Base-by-base conservation (phyloP, 805 yeast species). In the Hanseniaspora pseudoguilliermondii region DNA sequence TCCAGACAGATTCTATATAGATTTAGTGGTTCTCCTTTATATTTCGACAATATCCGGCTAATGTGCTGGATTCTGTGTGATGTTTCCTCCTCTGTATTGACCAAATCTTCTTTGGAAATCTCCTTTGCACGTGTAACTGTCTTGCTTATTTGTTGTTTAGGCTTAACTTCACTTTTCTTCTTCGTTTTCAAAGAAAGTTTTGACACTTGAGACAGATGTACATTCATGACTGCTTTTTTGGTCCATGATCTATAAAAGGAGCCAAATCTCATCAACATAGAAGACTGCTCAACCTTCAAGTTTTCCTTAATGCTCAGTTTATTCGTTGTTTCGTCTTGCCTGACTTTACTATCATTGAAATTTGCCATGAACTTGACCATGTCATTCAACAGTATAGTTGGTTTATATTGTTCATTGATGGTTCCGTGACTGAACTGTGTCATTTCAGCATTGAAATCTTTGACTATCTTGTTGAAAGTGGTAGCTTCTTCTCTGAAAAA, bases 1-100 rank as follows among this genome's bases (percentile, higher is more conserved):
- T 91, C 82, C 20, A 90, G 71, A 51, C 86, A 77, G 61, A 85
- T 82, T 59, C 74, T 72, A 63, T 79, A 86, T 47, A 89, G 71
- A 55, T 79, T 79, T 9, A 88, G 73, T 9, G 73, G 73, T 20
- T 61, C 60, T 0, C 69, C 70, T 9, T 66, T 64, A 44, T 69
- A 71, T 20, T 64, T 59, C 5, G 51, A 58, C 46, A 80, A 68
- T 3, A 70, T 65, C 46, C 69, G 67, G 65, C 71, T 84, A 44
- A 84, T 77, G 49, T 70, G 68, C 49, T 75, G 75, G 5, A 86
- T 86, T 64, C 83, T 77, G 49, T 74, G 75, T 0, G 90, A 79
- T 0, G 91, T 84, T 58, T 80, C 83, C 54, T 78, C 79, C 39
- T 76, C 80, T 41, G 78, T 75, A 25, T 73, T 69, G 4, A 68